Conservation (phyloP, 2,329 filamentous ascomycete genomes). For the Trichoderma hamatum region DNA sequence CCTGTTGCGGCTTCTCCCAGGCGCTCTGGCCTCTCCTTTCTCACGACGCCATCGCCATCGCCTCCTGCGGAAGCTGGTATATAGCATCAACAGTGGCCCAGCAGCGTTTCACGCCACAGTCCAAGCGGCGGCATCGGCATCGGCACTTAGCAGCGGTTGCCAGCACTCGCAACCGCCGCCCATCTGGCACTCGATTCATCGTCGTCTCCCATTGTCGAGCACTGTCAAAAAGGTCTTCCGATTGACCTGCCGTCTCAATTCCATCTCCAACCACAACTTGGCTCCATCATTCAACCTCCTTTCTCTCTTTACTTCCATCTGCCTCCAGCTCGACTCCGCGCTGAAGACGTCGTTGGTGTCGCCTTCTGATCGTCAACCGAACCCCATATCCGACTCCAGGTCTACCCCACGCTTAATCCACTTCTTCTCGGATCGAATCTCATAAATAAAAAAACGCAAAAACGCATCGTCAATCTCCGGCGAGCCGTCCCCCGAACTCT, state of each 20-base stretch:
- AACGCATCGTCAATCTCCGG: not conserved
- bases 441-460: not conserved
- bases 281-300: slow-evolving; percentile 7
- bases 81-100: not conserved
- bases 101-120: not conserved
- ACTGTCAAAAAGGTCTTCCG: not conserved
- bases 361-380: not conserved
- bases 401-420: not conserved
- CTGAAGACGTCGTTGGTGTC: not conserved
- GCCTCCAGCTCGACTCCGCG: not conserved
- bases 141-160: not conserved
- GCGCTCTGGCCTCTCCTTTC: not conserved
- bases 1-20: not conserved
- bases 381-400: not conserved
- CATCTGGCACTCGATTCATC: not conserved
- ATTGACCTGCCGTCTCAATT: not conserved
- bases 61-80: not conserved
- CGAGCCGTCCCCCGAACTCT: not conserved
- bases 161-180: not conserved
- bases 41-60: slow-evolving; percentile 9
- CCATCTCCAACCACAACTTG: not conserved
- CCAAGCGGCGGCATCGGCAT: slow-evolving; percentile 3
- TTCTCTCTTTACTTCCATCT: slow-evolving; percentile 2
- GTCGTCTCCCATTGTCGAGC: not conserved
- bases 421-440: not conserved